Base-by-base conservation (phyloP, 805 yeast species). In the Millerozyma miso region DNA sequence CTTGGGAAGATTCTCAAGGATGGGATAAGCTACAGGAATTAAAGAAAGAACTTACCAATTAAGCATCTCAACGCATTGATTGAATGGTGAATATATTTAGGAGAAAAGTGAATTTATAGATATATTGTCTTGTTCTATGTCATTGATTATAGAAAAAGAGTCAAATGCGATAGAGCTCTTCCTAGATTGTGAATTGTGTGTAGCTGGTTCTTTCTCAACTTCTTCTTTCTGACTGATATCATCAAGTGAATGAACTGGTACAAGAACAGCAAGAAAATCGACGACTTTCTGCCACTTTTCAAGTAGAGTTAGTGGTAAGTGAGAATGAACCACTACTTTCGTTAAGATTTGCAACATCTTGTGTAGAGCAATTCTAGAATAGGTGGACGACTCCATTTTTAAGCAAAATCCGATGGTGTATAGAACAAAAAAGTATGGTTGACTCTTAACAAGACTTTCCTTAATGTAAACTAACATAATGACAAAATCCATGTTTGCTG, bases 1-100 rank as follows among this genome's bases (percentile, higher is more conserved):
- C 74, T 48, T 89, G 96, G 96, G 90, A 85, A 52, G 88, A 77
- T 47, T 71, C 85, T 2, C 82, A 77, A 31, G 93, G 88, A 1
- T 89, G 91, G 87, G 79, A 81, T 34, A 73, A 71, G 47, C 63
- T 89, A 43, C 63, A 69, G 43, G 78, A 74, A 26, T 50, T 79
- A 57, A 80, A 79, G 54, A 71, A 67, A 34, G 77, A 73, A 3
- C 50, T 74, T n/a, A 29, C 39, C 7, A 45, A 41, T 39, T 23
- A 7, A 23, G 10, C 29, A 10, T 7, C 10, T 23, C 6, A 23
- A 23, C 10, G 29, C 6, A 23, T 23, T 23, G 10, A 10, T 23
- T 23, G n/a, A n/a, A n/a, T n/a, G 10, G 29, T 23, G 6, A 23
- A 10, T 23, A 7, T 23, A 23, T 23, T 23, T 23, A 23, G 29